Evolutionary conservation across 108 stramenopile genomes (phyloP).

Genomic region (Nitzschia palea): DNA sequence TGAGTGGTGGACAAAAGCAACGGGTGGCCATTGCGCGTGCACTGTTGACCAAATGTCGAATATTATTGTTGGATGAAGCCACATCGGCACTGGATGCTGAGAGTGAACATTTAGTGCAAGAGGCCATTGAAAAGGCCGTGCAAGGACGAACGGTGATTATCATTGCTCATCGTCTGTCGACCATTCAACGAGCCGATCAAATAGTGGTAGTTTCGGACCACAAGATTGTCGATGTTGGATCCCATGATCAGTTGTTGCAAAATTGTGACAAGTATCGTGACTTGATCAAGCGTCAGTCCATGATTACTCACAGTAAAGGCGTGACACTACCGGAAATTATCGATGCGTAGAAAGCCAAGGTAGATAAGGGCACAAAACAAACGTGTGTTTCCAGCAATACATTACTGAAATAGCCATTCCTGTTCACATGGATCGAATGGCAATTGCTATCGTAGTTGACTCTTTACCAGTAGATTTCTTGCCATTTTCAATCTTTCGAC

Average conservation of each 20-base stretch:
- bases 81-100: conserved; percentile 56
- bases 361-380: too few relatives aligned
- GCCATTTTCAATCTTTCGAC: too few relatives aligned
- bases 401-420: too few relatives aligned
- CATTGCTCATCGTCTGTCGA: conserved; percentile 81
- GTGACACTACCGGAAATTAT: too few relatives aligned
- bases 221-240: conserved; percentile 71
- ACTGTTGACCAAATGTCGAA: conserved; percentile 71
- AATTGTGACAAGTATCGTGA: conserved; percentile 53
- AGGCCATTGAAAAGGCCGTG: conserved; percentile 79
- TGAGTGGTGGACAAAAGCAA: conserved; percentile 75
- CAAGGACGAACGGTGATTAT: conserved; percentile 59
- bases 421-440: too few relatives aligned
- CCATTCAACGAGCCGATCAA: conserved; percentile 78
- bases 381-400: too few relatives aligned
- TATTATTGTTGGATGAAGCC: conserved; percentile 76
- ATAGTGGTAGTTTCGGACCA: conserved; percentile 87
- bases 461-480: too few relatives aligned
- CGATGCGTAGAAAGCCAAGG: too few relatives aligned
- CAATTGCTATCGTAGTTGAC: too few relatives aligned
- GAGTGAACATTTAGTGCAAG: conserved; percentile 80
- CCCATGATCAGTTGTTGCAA: conserved; percentile 70
- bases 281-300: conserved; percentile 55
- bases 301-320: neutral
- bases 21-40: conserved; percentile 90